A percentile compares a stretch with the other conserved stretches of the same genome.
Conservation (phyloP, 192 early-diverging fungal genomes). For the Glomus cerebriforme region DNA sequence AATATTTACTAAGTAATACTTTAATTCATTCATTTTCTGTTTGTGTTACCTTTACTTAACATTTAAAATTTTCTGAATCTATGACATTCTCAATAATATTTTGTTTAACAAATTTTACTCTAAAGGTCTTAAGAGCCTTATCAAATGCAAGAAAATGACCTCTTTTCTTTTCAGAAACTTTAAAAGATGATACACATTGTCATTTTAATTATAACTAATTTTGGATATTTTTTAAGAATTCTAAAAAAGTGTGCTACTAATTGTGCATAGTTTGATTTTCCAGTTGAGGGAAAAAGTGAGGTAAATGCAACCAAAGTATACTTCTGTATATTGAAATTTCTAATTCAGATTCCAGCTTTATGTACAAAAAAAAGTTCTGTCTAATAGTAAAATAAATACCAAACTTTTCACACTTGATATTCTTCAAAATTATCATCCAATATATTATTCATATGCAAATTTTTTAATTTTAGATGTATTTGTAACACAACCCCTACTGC, state of each 20-base stretch:
- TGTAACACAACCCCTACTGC: not conserved
- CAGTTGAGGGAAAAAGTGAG: not conserved
- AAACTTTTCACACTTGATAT: not conserved
- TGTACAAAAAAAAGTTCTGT: not conserved
- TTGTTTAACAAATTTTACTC: slow-evolving; percentile 7
- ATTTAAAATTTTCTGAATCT: slow-evolving; percentile 2
- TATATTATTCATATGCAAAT: not conserved
- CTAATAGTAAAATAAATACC: not conserved
- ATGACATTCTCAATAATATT: not conserved
- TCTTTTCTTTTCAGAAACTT: not conserved
- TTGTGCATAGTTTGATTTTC: slow-evolving; percentile 3
- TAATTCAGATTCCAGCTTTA: not conserved
- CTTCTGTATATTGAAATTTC: not conserved
- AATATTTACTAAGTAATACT: slow-evolving; percentile 11
- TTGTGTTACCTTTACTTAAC: not conserved
- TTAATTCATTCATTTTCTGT: not conserved
- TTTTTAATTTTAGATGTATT: not conserved
- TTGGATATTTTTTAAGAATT: not conserved
- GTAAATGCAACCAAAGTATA: not conserved
- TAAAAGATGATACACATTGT: not conserved
- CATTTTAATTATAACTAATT: not conserved
- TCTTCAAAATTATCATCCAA: slow-evolving; percentile 8
- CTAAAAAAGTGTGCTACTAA: not conserved
- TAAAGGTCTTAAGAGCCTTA: not conserved
- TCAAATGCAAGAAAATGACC: slow-evolving; percentile 7